Evolutionary conservation across 129 eudicot species (phyloP), one percentile per base, ranked within the genome.

Genomic region (Centaurea solstitialis): DNA sequence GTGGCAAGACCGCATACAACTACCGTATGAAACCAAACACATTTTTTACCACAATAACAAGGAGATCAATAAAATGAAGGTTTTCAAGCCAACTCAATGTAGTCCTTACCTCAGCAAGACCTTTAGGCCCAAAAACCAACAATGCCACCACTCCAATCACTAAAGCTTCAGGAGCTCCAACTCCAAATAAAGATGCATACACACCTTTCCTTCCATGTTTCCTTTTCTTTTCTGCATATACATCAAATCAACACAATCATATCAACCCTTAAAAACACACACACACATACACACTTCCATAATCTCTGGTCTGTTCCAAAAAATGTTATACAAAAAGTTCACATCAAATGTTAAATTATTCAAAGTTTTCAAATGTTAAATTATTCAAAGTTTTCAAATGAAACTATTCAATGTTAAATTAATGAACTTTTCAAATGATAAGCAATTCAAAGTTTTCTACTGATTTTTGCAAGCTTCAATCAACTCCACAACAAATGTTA

Each of bases 91-190:
- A 15, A 61, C 24, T 2, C 26, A 7, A 6, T n/a, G 22, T 37
- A 45, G 61, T 76, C 82, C 80, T 78, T 35, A 93, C 99, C 88
- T 95, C 99, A 79, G 99, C 99, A 86, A 95, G 98, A 79, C 99
- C 99, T 87, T 95, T 95, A n/a, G 99, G 99, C n/a, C 99, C 99
- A 77, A 95, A 95, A 82, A 95, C 99, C 87, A 95, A 83, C 92
- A 95, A 85, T 79, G 99, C 99, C 70, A 95, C 99, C 50, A 92
- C 99, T 21, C 99, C 99, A 79, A 95, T 95, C 9, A 95, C 98
- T 86, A 95, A 85, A 76, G 91, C 98, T 85, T 93, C 98, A 43
- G 99, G 99, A 73, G 99, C 99, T 81, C 99, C 99, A 83, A 95
- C 98, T 81, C 98, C 99, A 91, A 95, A 95, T 37, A 95, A 70